These are phyloP conservation scores for Aspergillus brasiliensis DNA, from an alignment of 2,329 filamentous ascomycete species.

Conservation along the genomic window DNA sequence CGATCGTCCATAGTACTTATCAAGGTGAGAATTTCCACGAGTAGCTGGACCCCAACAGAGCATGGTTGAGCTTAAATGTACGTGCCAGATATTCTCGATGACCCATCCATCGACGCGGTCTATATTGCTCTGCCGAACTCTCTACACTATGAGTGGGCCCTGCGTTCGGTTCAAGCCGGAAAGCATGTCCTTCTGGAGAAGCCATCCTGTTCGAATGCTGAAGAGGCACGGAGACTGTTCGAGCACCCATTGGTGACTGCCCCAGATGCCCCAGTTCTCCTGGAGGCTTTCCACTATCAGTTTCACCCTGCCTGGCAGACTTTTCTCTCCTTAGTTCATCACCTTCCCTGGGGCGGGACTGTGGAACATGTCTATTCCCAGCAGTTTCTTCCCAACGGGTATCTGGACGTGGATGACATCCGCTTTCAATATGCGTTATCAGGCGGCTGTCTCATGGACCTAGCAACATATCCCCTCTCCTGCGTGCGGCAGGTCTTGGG, in stretches of 20 bases:
- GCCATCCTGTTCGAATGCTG: conserved; percentile 50
- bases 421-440: conserved; percentile 47
- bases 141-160: conserved; percentile 50
- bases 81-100: conserved; percentile 33
- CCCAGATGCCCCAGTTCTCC: conserved; percentile 47
- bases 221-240: conserved; percentile 52
- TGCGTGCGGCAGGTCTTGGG: conserved; percentile 43
- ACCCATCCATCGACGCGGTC: conserved; percentile 32
- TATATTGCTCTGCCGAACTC: conserved; percentile 53
- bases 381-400: conserved; percentile 37
- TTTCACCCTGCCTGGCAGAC: conserved; percentile 54
- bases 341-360: conserved; percentile 21
- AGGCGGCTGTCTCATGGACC: conserved; percentile 42
- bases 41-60: background rate
- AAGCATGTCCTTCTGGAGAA: conserved; percentile 62
- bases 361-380: conserved; percentile 44
- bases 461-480: conserved; percentile 46
- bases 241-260: conserved; percentile 30
- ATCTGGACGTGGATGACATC: conserved; percentile 46
- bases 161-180: conserved; percentile 50
- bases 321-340: conserved; percentile 31
- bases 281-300: conserved; percentile 57
- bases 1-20: conserved; percentile 39
- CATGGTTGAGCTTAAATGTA: background rate
- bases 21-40: conserved; percentile 39